Percentiles rank a stretch among this genome's conserved stretches.
Evolutionary conservation across 169 alveolate genomes (phyloP).

Genomic region (Cyclospora cayetanensis): DNA sequence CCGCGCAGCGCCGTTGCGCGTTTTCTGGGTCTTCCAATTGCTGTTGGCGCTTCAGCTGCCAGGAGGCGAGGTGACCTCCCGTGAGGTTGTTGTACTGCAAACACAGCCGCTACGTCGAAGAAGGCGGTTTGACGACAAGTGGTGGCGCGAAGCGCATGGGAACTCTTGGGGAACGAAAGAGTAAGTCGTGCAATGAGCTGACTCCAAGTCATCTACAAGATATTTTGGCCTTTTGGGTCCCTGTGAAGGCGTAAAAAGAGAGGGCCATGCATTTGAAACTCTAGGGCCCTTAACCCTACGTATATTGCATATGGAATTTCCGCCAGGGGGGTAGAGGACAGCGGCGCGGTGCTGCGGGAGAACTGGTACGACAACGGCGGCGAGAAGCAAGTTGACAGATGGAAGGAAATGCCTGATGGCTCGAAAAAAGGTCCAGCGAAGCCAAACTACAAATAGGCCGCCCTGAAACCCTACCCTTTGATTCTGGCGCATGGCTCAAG

Average conservation of each 20-base stretch:
- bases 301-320: no score
- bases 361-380: slow-evolving; percentile 68
- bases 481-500: no score
- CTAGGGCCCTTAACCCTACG: no score
- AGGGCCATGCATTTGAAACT: no score
- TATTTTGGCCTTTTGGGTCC: background rate
- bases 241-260: no score
- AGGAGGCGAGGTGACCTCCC: background rate
- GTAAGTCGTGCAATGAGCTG: background rate
- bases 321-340: slow-evolving; percentile 15
- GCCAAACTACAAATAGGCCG: background rate
- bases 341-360: slow-evolving; percentile 31
- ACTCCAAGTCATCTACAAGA: background rate
- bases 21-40: background rate
- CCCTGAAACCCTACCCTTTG: slow-evolving; percentile 13
- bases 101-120: background rate
- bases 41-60: slow-evolving; percentile 26
- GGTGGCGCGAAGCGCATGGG: slow-evolving; percentile 64
- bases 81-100: background rate
- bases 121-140: slow-evolving; percentile 21
- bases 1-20: slow-evolving; percentile 7
- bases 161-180: slow-evolving; percentile 61
- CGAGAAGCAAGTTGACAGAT: slow-evolving; percentile 60
- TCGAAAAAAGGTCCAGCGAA: background rate
- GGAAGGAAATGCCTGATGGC: slow-evolving; percentile 54